These are phyloP conservation scores for Podospora conica DNA, from an alignment of 495 filamentous ascomycete species.

Conservation along the genomic window DNA sequence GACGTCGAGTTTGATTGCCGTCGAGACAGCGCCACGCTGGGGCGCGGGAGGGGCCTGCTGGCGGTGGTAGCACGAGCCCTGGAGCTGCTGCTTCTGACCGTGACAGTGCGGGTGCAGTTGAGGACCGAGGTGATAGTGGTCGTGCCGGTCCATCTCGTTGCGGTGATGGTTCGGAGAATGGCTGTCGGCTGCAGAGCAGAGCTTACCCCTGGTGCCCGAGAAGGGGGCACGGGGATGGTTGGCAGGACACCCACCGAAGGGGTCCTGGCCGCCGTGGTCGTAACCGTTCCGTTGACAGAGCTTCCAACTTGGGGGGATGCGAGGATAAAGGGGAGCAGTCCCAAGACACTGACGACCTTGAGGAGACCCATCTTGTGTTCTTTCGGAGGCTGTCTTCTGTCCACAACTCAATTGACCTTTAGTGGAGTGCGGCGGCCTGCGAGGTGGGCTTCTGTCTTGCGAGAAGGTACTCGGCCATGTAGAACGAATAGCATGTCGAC, in stretches of 20 bases:
- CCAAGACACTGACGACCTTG: background rate
- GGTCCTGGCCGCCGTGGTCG: slow-evolving; percentile 5
- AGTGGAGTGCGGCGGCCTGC: background rate
- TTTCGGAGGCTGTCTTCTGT: background rate
- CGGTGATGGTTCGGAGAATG: slow-evolving; percentile 11
- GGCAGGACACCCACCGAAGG: background rate
- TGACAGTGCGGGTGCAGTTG: slow-evolving; percentile 17
- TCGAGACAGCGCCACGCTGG: background rate
- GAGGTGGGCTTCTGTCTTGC: background rate
- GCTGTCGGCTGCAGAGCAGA: background rate
- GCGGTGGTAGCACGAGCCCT: background rate
- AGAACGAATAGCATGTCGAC: background rate
- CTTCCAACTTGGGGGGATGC: background rate
- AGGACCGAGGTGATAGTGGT: slow-evolving; percentile 2
- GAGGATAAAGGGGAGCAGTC: background rate
- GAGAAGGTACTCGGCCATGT: background rate
- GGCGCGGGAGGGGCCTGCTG: background rate
- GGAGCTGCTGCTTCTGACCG: background rate
- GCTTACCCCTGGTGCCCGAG: background rate
- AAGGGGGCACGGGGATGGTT: background rate
- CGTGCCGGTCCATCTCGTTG: slow-evolving; percentile 9
- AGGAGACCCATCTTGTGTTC: background rate
- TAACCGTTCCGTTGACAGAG: slow-evolving; percentile 5
- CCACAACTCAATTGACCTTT: background rate
- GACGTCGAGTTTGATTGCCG: background rate